A percentile compares a stretch with the other conserved stretches of the same genome.
These are phyloP conservation scores for Hypoxylon sp. DNA, from an alignment of 2,329 filamentous ascomycete species.

Conservation along the genomic window DNA sequence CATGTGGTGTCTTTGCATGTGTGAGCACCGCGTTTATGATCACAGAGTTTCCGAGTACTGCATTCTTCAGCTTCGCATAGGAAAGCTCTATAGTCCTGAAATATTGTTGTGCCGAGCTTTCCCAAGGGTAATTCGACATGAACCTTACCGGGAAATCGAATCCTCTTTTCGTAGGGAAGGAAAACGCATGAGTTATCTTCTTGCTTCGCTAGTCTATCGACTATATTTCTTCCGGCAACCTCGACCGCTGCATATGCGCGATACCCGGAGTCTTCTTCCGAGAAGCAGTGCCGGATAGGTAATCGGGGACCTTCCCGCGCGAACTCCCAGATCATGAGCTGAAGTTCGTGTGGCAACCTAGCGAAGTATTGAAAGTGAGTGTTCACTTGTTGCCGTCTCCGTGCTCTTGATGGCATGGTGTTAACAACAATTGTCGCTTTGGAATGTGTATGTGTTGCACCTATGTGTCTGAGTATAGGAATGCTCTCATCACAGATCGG, in stretches of 20 bases:
- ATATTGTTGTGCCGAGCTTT: too few relatives aligned
- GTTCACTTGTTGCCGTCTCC: neutral
- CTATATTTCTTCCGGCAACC: neutral
- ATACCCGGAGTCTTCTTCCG: neutral
- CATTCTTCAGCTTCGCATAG: too few relatives aligned
- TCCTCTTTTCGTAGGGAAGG: neutral
- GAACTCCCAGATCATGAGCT: slow-evolving; percentile 18
- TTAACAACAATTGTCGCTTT: neutral
- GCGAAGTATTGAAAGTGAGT: slow-evolving; percentile 14
- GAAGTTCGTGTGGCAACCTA: slow-evolving; percentile 17
- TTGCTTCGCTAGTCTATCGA: neutral
- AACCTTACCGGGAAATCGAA: slow-evolving; percentile 11
- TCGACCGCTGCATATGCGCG: slow-evolving; percentile 18
- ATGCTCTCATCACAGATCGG: neutral
- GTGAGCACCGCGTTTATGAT: too few relatives aligned
- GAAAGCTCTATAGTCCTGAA: too few relatives aligned
- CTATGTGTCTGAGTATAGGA: neutral
- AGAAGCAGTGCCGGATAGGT: slow-evolving; percentile 18
- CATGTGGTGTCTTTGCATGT: too few relatives aligned
- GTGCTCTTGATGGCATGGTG: neutral
- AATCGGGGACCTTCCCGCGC: neutral
- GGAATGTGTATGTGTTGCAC: neutral
- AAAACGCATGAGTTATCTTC: neutral
- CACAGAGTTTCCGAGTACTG: too few relatives aligned
- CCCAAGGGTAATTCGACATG: neutral